Evolutionary conservation across 768 basidiomycete species (phyloP).

Genomic region (Sporobolomyces pararoseus): DNA sequence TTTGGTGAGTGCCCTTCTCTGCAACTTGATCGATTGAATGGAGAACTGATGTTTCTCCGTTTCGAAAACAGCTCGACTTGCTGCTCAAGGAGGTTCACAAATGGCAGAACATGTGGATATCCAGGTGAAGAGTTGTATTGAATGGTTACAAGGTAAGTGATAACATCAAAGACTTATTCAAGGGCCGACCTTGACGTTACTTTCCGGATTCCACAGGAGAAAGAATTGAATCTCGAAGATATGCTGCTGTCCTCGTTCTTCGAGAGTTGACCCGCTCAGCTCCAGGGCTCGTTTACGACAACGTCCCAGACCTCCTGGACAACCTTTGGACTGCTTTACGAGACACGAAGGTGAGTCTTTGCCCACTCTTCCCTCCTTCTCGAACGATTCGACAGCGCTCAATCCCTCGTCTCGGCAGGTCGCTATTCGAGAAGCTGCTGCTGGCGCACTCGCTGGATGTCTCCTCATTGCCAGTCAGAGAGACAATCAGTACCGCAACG

Average conservation of each 20-base stretch:
- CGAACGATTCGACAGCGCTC: neutral
- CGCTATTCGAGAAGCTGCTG: constrained; percentile 89
- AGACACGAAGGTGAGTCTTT: constrained; percentile 72
- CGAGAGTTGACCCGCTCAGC: constrained; percentile 89
- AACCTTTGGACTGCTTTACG: constrained; percentile 86
- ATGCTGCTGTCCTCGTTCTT: constrained; percentile 87
- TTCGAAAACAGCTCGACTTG: constrained; percentile 32
- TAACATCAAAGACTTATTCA: too few relatives aligned
- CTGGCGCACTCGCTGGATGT: constrained; percentile 87
- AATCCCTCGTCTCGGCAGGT: constrained; percentile 44
- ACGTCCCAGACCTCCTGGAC: constrained; percentile 82
- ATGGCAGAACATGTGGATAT: constrained; percentile 44
- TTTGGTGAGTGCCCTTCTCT: constrained; percentile 33
- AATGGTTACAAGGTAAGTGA: constrained; percentile 43
- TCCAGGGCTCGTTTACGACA: constrained; percentile 62
- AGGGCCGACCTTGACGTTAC: too few relatives aligned
- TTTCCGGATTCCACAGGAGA: constrained; percentile 53
- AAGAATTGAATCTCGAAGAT: constrained; percentile 73
- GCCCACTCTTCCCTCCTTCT: too few relatives aligned
- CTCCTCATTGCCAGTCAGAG: constrained; percentile 72
- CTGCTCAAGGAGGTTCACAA: constrained; percentile 42
- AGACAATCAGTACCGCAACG: constrained; percentile 60
- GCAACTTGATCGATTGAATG: too few relatives aligned
- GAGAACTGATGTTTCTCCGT: too few relatives aligned
- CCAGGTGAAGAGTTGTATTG: constrained; percentile 46